Percentiles rank a stretch among this genome's conserved stretches.
Evolutionary conservation across 345 rosid genomes (phyloP).

Genomic region (Diplotaxis tenuifolia): DNA sequence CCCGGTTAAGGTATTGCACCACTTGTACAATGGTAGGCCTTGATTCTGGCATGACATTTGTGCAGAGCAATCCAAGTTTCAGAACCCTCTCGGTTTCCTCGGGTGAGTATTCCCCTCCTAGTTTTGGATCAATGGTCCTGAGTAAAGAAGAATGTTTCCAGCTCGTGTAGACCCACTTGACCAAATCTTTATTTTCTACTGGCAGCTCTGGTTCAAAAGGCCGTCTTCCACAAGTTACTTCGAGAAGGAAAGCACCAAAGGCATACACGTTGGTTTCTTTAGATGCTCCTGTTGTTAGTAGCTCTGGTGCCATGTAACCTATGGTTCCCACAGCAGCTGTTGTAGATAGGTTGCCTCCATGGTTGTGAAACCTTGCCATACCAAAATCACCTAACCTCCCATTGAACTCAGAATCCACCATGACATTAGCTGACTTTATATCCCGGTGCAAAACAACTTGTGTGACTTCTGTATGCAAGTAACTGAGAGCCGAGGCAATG

Average conservation of each 20-base stretch:
- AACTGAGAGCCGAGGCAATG: slow-evolving; percentile 40
- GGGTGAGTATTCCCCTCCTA: not conserved
- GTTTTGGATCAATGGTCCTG: slow-evolving; percentile 29
- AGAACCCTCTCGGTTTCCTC: slow-evolving; percentile 12
- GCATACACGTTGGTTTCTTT: slow-evolving; percentile 40
- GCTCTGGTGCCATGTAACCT: slow-evolving; percentile 55
- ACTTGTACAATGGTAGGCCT: slow-evolving; percentile 26
- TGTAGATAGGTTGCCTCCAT: slow-evolving; percentile 27
- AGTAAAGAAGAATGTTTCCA: slow-evolving; percentile 31
- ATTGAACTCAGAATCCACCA: slow-evolving; percentile 41
- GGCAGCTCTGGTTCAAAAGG: slow-evolving; percentile 29
- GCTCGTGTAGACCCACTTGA: slow-evolving; percentile 29
- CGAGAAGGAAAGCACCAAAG: slow-evolving; percentile 32
- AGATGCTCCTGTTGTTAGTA: slow-evolving; percentile 38
- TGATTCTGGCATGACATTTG: slow-evolving; percentile 9
- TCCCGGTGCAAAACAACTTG: slow-evolving; percentile 49
- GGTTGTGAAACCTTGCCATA: slow-evolving; percentile 43
- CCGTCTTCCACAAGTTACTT: slow-evolving; percentile 28
- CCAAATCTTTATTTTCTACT: not conserved
- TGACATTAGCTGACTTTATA: slow-evolving; percentile 43
- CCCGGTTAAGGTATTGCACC: slow-evolving; percentile 9
- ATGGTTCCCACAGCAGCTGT: slow-evolving; percentile 46
- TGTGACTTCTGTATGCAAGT: slow-evolving; percentile 45
- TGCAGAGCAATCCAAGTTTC: slow-evolving; percentile 29
- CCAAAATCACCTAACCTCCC: slow-evolving; percentile 56